Evolutionary conservation across 2,329 filamentous ascomycete genomes (phyloP).

Genomic region (Epichloe typhina): DNA sequence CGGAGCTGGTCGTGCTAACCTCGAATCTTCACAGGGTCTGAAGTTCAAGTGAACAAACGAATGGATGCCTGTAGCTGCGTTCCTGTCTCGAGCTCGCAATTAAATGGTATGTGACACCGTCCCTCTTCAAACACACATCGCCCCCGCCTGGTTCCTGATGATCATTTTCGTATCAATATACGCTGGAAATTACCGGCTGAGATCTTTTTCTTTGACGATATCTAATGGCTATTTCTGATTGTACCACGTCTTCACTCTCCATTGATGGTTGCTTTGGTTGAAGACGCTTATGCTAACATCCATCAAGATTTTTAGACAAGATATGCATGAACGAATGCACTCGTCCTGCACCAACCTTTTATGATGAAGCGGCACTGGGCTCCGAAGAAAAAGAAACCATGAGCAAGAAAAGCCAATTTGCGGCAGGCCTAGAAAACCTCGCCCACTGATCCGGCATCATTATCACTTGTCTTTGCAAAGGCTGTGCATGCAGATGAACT

Average conservation of each 20-base stretch:
- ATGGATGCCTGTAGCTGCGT: not conserved
- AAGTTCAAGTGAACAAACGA: constrained; percentile 6
- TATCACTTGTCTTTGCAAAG: constrained; percentile 2
- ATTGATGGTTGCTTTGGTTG: constrained; percentile 1
- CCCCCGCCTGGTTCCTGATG: constrained; percentile 28
- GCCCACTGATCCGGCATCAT: constrained; percentile 62
- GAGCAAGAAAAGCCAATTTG: constrained; percentile 81
- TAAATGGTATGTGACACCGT: not conserved
- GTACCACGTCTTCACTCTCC: constrained; percentile 6
- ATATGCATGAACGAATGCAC: constrained; percentile 16
- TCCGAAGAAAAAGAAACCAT: constrained; percentile 60
- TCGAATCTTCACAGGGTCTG: constrained; percentile 1
- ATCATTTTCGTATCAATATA: constrained; percentile 55
- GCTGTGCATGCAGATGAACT: not conserved
- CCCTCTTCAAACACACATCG: not conserved
- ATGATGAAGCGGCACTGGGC: constrained; percentile 97
- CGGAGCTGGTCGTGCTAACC: constrained; percentile 14
- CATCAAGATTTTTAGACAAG: constrained; percentile 16
- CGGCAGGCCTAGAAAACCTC: constrained; percentile 99
- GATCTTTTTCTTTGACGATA: constrained; percentile 59
- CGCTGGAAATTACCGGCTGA: constrained; percentile 97
- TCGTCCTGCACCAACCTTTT: constrained; percentile 16
- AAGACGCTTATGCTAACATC: constrained; percentile 18
- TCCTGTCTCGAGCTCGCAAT: not conserved
- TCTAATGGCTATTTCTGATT: constrained; percentile 78